Percentiles rank a stretch among this genome's conserved stretches.
Conservation (phyloP, 1,284 basidiomycete species). For the Exobasidium cylindrosporum region DNA sequence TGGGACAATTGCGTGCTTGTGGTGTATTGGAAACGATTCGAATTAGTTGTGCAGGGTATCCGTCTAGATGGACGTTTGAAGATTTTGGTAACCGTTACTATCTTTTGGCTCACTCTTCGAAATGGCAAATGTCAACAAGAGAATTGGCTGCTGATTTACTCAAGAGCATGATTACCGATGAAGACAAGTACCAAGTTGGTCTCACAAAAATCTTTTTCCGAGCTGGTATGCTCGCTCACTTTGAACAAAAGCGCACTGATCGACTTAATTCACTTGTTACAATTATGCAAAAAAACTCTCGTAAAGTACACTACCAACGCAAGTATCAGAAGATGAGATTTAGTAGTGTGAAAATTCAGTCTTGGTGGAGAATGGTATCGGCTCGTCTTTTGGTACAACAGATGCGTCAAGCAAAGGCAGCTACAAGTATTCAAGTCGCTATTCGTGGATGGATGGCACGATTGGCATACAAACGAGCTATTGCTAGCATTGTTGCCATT, state of each 20-base stretch:
- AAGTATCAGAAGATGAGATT: constrained; percentile 71
- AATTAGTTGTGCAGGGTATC: constrained; percentile 98
- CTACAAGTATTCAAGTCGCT: constrained; percentile 72
- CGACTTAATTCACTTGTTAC: constrained; percentile 87
- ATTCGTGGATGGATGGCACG: constrained; percentile 73
- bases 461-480: constrained; percentile 67
- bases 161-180: constrained; percentile 79
- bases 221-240: constrained; percentile 95
- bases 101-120: constrained; percentile 82
- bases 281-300: constrained; percentile 94
- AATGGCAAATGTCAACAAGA: constrained; percentile 64
- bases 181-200: constrained; percentile 95
- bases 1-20: constrained; percentile 92
- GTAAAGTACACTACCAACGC: constrained; percentile 77
- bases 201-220: constrained; percentile 99
- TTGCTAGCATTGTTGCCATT: constrained; percentile 68
- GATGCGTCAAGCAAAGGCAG: constrained; percentile 72
- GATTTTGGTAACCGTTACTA: constrained; percentile 99
- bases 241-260: constrained; percentile 84
- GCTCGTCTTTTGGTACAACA: constrained; percentile 71
- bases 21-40: constrained; percentile 99
- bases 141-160: constrained; percentile 83
- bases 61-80: constrained; percentile 97
- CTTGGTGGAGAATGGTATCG: constrained; percentile 84
- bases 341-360: constrained; percentile 81